phyloP scores from a whole-genome alignment of 2,329 filamentous ascomycete species.

The Podosphaera xanthii region DNA sequence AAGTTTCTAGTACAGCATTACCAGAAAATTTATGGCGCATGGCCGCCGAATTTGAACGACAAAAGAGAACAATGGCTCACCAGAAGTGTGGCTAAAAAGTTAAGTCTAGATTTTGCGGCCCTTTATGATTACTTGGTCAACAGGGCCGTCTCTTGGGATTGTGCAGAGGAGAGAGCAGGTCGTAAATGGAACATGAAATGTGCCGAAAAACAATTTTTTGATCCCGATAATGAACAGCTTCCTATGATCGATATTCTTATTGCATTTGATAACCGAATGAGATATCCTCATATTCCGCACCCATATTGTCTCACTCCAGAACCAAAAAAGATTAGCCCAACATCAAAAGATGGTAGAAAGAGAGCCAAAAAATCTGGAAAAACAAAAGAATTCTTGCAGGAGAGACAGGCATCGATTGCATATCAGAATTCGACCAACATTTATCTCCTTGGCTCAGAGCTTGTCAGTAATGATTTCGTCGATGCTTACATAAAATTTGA shows the following conservation, averaged over 20 bases:
- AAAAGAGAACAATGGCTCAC: conserved; percentile 35
- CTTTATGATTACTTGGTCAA: conserved; percentile 51
- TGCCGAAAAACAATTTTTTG: conserved; percentile 23
- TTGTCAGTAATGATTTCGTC: conserved; percentile 28
- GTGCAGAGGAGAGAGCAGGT: conserved; percentile 33
- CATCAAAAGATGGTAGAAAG: conserved; percentile 6
- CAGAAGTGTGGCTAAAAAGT: conserved; percentile 27
- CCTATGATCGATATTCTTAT: conserved; percentile 44
- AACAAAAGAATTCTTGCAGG: conserved; percentile 10
- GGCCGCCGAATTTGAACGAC: conserved; percentile 29
- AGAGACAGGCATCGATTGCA: conserved; percentile 20
- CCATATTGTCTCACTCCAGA: conserved; percentile 42
- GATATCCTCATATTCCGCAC: conserved; percentile 42
- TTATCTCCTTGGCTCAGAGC: conserved; percentile 29
- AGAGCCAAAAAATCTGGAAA: conserved; percentile 6
- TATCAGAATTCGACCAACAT: conserved; percentile 39
- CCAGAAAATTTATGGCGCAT: conserved; percentile 29
- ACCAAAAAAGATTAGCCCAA: conserved; percentile 18
- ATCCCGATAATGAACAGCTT: conserved; percentile 28
- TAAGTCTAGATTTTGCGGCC: conserved; percentile 45
- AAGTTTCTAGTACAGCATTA: conserved; percentile 38
- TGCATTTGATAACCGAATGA: conserved; percentile 37
- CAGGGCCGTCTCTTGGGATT: conserved; percentile 41
- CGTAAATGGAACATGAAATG: conserved; percentile 38
- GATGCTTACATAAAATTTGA: conserved; percentile 33